A percentile compares a stretch with the other conserved stretches of the same genome.
These are phyloP conservation scores for Saccharomycopsis javanensis DNA, from an alignment of 805 yeast species.

Conservation along the genomic window DNA sequence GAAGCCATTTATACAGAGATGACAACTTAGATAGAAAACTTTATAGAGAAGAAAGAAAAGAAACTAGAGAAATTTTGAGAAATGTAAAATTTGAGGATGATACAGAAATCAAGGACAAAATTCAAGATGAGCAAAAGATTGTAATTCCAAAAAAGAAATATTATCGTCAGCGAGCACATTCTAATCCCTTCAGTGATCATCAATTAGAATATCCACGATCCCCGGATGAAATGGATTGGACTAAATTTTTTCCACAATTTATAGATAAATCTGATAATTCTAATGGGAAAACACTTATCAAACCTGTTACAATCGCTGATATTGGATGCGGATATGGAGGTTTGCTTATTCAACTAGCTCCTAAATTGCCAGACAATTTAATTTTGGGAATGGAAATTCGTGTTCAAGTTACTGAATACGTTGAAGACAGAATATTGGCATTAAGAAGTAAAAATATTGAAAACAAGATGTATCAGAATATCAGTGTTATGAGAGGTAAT, in stretches of 20 bases:
- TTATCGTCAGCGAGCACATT: conserved; percentile 95
- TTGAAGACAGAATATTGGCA: conserved; percentile 90
- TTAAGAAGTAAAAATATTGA: conserved; percentile 46
- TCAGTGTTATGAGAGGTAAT: conserved; percentile 85
- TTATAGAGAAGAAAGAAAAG: conserved; percentile 40
- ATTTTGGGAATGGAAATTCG: conserved; percentile 95
- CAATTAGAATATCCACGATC: conserved; percentile 74
- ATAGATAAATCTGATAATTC: conserved; percentile 30
- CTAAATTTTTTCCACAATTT: conserved; percentile 57
- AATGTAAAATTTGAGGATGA: conserved; percentile 35
- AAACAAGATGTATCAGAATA: conserved; percentile 56
- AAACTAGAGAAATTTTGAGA: conserved; percentile 35
- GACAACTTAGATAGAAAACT: conserved; percentile 29
- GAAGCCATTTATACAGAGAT: conserved; percentile 16
- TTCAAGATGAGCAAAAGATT: conserved; percentile 24
- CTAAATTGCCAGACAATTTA: conserved; percentile 60
- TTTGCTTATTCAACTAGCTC: conserved; percentile 66
- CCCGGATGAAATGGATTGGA: conserved; percentile 87
- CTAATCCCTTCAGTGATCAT: conserved; percentile 96
- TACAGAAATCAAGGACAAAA: conserved; percentile 16
- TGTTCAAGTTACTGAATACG: conserved; percentile 95
- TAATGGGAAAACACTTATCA: conserved; percentile 26
- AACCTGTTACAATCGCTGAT: conserved; percentile 79
- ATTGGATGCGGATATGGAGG: conserved; percentile 99
- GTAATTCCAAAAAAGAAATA: conserved; percentile 76